Evolutionary conservation across 495 filamentous ascomycete genomes (phyloP), one percentile per base, ranked within the genome.

Genomic region (Aspergillus kassunensis): DNA sequence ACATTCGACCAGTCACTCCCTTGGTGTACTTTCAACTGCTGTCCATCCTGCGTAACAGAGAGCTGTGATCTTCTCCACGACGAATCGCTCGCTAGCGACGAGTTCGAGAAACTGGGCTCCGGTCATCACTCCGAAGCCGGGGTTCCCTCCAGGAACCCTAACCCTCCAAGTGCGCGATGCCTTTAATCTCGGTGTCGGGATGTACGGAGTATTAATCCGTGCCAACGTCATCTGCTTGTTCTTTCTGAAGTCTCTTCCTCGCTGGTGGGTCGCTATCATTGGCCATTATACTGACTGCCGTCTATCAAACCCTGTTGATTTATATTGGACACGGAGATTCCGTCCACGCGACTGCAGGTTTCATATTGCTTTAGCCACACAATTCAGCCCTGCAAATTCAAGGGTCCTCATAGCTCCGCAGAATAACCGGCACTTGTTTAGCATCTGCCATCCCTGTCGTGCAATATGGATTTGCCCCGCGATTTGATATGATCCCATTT

Each of bases 281-380:
- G 75, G 31, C 59, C 39, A 81, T 88, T 74, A 4, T 51, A 1
- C 30, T 42, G 10, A 51, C 37, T 1, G 43, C 1, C 66, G 86
- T 35, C 75, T 83, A 53, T 90, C 90, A 65, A 80, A 87, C 56
- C 66, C 83, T 84, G 0, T 84, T 90, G 82, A 60, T 91, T 87
- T 60, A 15, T 37, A 13, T 75, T 92, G 13, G 87, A 90, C 7
- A 79, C 84, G 5, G 88, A 91, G 59, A 66, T 90, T 4, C 84
- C 86, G 4, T 85, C 87, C 4, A 77, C 83, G 20, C 78, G 88
- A 2, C 75, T 92, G 4, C 86, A 87, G 44, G 84, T 86, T 81
- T 25, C 79, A 74, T 44, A 87, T 89, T 53, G 62, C n/a, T n/a
- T 90, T 54, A 82, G 6, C 30, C 7, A 33, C 30, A 11, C 13